Conservation (phyloP, 2,329 filamentous ascomycete species). For the Fusarium algeriense region DNA sequence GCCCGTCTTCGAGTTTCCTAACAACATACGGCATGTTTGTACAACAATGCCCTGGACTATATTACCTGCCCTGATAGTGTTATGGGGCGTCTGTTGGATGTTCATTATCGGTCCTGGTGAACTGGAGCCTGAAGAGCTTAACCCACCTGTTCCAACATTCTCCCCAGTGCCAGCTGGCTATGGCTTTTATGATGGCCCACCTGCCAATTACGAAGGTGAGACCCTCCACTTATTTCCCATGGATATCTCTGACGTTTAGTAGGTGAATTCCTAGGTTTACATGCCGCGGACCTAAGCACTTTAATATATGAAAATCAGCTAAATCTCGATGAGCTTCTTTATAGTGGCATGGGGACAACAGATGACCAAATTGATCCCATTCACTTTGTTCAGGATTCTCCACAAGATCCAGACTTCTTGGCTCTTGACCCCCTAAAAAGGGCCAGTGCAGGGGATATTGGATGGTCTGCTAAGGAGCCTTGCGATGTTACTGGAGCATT, state of each 20-base stretch:
- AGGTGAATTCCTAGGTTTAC: neutral
- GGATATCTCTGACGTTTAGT: neutral
- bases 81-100: neutral
- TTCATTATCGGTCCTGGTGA: neutral
- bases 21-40: neutral
- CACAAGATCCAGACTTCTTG: neutral
- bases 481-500: neutral
- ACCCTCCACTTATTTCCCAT: fast-evolving
- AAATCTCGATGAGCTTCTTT: neutral
- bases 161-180: neutral
- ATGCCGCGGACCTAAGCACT: neutral
- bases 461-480: neutral
- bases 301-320: neutral
- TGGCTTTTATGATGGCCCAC: fast-evolving
- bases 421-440: fast-evolving
- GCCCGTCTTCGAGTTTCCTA: neutral
- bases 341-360: neutral
- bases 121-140: neutral
- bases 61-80: neutral
- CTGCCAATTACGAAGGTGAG: neutral
- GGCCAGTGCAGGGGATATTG: too few species aligned
- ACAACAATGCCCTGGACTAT: neutral
- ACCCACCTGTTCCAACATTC: neutral
- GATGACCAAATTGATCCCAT: neutral
- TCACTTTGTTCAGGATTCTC: neutral